Percentiles rank a stretch among this genome's conserved stretches.
These are phyloP conservation scores for Singerocomus rubriflavus DNA, from an alignment of 1,284 basidiomycete species.

Conservation along the genomic window DNA sequence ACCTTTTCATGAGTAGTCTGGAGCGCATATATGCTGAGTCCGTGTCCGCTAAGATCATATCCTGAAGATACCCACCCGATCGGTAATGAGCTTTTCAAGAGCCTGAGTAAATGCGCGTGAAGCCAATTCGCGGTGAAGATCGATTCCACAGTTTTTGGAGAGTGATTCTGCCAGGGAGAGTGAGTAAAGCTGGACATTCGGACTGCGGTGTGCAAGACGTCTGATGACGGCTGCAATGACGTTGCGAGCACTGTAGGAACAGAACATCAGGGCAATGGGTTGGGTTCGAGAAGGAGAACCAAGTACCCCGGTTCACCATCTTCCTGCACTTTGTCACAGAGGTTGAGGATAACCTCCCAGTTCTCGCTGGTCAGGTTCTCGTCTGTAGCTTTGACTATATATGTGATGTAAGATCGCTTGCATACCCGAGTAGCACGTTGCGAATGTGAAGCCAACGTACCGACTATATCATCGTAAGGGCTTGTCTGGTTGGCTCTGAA, in stretches of 20 bases:
- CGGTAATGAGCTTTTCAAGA: constrained; percentile 81
- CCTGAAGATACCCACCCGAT: constrained; percentile 56
- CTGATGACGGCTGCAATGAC: constrained; percentile 87
- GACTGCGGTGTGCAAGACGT: constrained; percentile 89
- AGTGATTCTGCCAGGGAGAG: constrained; percentile 86
- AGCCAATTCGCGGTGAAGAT: constrained; percentile 85
- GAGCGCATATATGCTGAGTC: constrained; percentile 8
- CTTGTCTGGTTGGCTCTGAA: constrained; percentile 66
- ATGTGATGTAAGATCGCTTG: constrained; percentile 2
- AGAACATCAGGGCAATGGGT: constrained; percentile 15
- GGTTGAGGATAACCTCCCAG: constrained; percentile 92
- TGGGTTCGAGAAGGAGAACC: constrained; percentile 1
- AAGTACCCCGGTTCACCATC: constrained; percentile 81
- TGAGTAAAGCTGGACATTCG: constrained; percentile 95
- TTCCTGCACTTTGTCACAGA: constrained; percentile 95
- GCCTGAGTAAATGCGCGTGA: constrained; percentile 89
- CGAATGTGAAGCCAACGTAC: constrained; percentile 47
- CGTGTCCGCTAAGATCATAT: not conserved
- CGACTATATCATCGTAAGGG: constrained; percentile 92
- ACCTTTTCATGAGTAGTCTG: constrained; percentile 91
- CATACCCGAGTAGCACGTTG: constrained; percentile 3
- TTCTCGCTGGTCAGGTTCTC: constrained; percentile 93
- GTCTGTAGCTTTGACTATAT: constrained; percentile 85
- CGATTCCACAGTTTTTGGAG: constrained; percentile 86
- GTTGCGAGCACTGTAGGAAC: constrained; percentile 68